Base-by-base conservation (phyloP, 306 rosid species). In the Ochetophila trinervis region DNA sequence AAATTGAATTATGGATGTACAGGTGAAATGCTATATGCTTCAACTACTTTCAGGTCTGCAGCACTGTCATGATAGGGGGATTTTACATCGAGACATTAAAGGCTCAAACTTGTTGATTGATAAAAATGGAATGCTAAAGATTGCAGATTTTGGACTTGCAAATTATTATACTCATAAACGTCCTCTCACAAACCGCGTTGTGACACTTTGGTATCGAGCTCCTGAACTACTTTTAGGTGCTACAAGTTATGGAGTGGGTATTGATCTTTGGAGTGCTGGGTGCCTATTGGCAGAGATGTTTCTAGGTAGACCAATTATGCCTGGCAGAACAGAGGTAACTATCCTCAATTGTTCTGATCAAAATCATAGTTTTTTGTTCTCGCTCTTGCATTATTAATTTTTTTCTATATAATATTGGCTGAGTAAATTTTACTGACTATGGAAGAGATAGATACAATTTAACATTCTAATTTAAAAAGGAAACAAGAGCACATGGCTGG, bases 201-300 rank as follows among this genome's bases (percentile, higher is more conserved):
- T 92, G 80, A 92, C 98, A 1, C 87, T 92, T 37, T 89, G 96
- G 98, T 92, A 92, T 69, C 70, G 96, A 82, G 88, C 98, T 61
- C 95, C 95, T 8, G 98, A 93, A 78, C 74, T 93, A 19, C 77
- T 93, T 60, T 71, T 93, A 74, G 98, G 98, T 61, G 74, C 95
- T 57, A 89, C 88, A 0, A 44, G 74, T 62, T 93, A 89, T 74
- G 96, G 91, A 44, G 85, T 82, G 17, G 97, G 96, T 57, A 78
- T 93, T 62, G 98, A 93, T 76, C 84, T 93, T 52, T 93, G 98
- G 98, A 93, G 98, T 79, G 96, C 81, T 50, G 98, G 98, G 70
- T 92, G 98, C 68, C 89, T 92, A 75, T 67, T 91, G 36, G 93
- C 86, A 12, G 97, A 91, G 82, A 86, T 86, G 95, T 91, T 91